Base-by-base conservation (phyloP, 176 grass and related monocot species). In the Ampelocalamus luodianensis region DNA sequence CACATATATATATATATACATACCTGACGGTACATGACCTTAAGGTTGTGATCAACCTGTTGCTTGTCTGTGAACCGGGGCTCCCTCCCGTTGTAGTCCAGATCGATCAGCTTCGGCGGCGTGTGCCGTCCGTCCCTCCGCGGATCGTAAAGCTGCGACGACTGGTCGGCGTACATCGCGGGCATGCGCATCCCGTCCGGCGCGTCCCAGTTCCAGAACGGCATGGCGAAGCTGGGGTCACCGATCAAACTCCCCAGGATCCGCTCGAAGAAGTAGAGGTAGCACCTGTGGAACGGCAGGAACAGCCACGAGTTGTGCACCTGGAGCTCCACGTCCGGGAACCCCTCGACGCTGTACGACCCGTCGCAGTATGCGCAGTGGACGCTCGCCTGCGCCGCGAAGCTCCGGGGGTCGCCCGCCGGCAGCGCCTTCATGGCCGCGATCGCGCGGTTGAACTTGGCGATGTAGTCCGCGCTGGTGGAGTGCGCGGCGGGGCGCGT, bases 151-250 rank as follows among this genome's bases (percentile, higher is more conserved):
- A 92, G 79, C 18, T 68, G 77, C 5, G 87, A 89, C 16, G 83
- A 80, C 9, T 18, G 15, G 40, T 92, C 42, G 43, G 79, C 12
- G 78, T 92, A 92, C 42, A 92, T 80, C 4, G 83, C 63, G 42
- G 90, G 90, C 54, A 92, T 53, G 42, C 68, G 85, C 87, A 92
- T 92, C 32, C 90, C 90, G 32, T 42, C 66, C 17, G 87, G 90
- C 48, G 87, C 74, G 65, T 92, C 90, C 90, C 90, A 92, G 79
- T 92, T 92, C 90, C 90, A 92, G 90, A 92, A 92, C 3, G 90
- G 90, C 0, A 92, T 34, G 4, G 50, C 83, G 81, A 92, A 89
- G 48, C 48, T 43, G 50, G 82, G 83, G 81, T 92, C 90, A 4
- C 83, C 90, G 60, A 92, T 65, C 38, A 92, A 83, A 54, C 76